These are phyloP conservation scores for Erodium texanum DNA, from an alignment of 441 rosid genomes.

Conservation along the genomic window DNA sequence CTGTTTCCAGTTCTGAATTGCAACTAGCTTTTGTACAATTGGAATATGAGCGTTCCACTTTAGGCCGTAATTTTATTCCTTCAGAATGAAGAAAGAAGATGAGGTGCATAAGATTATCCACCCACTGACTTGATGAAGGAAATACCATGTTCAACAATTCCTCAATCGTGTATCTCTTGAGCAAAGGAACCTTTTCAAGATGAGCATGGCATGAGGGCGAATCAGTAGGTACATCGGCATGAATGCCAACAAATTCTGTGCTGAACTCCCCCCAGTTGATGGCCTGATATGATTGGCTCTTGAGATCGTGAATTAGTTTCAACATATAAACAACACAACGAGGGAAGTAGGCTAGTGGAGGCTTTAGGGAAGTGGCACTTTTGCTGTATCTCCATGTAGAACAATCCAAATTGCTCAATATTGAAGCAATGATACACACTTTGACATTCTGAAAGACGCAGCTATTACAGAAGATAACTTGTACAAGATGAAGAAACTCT, in stretches of 20 bases:
- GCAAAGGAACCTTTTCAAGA: conserved; percentile 60
- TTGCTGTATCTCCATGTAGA: conserved; percentile 70
- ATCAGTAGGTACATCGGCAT: conserved; percentile 30
- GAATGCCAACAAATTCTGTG: conserved; percentile 29
- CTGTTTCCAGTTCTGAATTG: conserved; percentile 66
- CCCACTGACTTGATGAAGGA: conserved; percentile 74
- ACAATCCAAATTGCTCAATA: conserved; percentile 63
- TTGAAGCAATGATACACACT: conserved; percentile 72
- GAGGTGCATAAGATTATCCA: conserved; percentile 78
- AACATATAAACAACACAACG: conserved; percentile 54
- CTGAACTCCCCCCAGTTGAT: conserved; percentile 49
- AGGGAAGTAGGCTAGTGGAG: conserved; percentile 76
- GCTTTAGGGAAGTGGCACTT: conserved; percentile 42
- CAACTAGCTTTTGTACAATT: conserved; percentile 51
- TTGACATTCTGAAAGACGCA: conserved; percentile 58
- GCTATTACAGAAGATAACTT: conserved; percentile 59
- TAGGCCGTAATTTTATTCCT: conserved; percentile 71
- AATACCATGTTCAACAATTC: conserved; percentile 64
- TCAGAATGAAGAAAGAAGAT: conserved; percentile 63
- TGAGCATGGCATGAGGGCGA: conserved; percentile 44
- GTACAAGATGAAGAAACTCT: conserved; percentile 82
- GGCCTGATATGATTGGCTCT: conserved; percentile 42
- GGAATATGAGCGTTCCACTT: conserved; percentile 64
- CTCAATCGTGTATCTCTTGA: conserved; percentile 51
- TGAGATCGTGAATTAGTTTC: conserved; percentile 75